A percentile compares a stretch with the other conserved stretches of the same genome.
Evolutionary conservation across 805 yeast genomes (phyloP).

Genomic region (Wickerhamomyces chambardii): DNA sequence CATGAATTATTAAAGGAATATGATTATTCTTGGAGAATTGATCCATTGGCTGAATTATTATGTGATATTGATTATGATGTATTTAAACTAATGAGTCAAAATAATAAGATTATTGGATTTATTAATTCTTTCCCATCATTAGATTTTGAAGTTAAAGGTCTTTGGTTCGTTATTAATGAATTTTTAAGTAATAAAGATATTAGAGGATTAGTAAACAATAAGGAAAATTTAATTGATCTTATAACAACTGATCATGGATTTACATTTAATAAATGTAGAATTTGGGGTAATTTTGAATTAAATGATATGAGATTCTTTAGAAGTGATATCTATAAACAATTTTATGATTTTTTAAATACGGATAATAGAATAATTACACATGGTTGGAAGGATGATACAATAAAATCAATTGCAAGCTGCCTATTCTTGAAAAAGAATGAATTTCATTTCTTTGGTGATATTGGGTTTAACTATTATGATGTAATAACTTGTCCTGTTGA

Average conservation of each 20-base stretch:
- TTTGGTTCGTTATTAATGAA: slow-evolving; percentile 63
- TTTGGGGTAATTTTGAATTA: slow-evolving; percentile 87
- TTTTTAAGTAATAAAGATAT: slow-evolving; percentile 39
- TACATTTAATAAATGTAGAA: slow-evolving; percentile 75
- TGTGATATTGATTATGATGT: slow-evolving; percentile 80
- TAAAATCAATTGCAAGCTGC: slow-evolving; percentile 85
- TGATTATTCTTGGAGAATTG: slow-evolving; percentile 93
- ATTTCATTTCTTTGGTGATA: slow-evolving; percentile 75
- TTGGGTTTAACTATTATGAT: slow-evolving; percentile 80
- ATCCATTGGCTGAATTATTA: slow-evolving; percentile 71
- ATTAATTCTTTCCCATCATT: slow-evolving; percentile 76
- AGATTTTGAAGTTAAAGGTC: slow-evolving; percentile 58
- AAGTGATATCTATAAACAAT: slow-evolving; percentile 55
- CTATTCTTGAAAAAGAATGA: slow-evolving; percentile 62
- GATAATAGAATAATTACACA: slow-evolving; percentile 91
- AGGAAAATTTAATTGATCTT: slow-evolving; percentile 60
- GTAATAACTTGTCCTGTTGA: slow-evolving; percentile 74
- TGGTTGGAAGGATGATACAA: slow-evolving; percentile 94
- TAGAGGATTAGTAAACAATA: slow-evolving; percentile 46
- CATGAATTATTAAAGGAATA: slow-evolving; percentile 68
- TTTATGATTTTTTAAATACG: slow-evolving; percentile 65
- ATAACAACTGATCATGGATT: slow-evolving; percentile 64
- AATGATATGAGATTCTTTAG: slow-evolving; percentile 72
- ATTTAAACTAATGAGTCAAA: slow-evolving; percentile 76
- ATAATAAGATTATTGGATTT: slow-evolving; percentile 65